Percentiles rank a stretch among this genome's conserved stretches.
These are phyloP conservation scores for Aaosphaeria pasadenensis DNA, from an alignment of 2,329 filamentous ascomycete genomes.

Conservation along the genomic window DNA sequence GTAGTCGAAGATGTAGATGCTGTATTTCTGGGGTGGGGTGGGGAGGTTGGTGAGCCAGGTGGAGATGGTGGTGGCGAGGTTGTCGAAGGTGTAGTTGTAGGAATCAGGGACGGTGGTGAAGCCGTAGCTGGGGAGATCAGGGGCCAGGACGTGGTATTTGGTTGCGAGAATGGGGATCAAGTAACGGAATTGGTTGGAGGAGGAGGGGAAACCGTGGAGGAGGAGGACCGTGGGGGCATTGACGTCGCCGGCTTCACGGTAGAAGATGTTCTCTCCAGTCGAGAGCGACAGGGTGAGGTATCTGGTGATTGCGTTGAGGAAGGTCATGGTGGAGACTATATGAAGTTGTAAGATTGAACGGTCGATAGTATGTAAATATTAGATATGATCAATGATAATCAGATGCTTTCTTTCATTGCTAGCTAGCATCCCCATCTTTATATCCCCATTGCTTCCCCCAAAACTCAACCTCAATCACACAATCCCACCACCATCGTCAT, in stretches of 20 bases:
- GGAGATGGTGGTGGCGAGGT: slow-evolving; percentile 47
- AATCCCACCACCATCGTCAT: too few species aligned
- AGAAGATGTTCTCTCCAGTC: slow-evolving; percentile 35
- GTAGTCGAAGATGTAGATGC: slow-evolving; percentile 63
- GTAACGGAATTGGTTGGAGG: slow-evolving; percentile 46
- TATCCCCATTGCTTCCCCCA: too few species aligned
- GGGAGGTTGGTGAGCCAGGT: slow-evolving; percentile 49
- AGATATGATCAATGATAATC: too few species aligned
- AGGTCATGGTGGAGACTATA: slow-evolving; percentile 6
- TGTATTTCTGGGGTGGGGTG: slow-evolving; percentile 44
- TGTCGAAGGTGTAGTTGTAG: slow-evolving; percentile 56
- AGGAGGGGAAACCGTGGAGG: slow-evolving; percentile 48
- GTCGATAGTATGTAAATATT: too few species aligned
- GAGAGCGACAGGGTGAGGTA: slow-evolving; percentile 12
- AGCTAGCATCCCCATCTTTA: too few species aligned
- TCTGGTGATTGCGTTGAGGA: slow-evolving; percentile 12
- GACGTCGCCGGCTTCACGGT: slow-evolving; percentile 33
- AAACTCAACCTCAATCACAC: too few species aligned
- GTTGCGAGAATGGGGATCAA: slow-evolving; percentile 44
- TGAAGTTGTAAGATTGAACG: too few species aligned
- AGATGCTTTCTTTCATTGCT: too few species aligned
- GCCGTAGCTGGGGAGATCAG: slow-evolving; percentile 60
- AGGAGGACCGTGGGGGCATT: slow-evolving; percentile 42
- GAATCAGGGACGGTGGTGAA: slow-evolving; percentile 48
- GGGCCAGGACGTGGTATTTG: slow-evolving; percentile 50